These are phyloP conservation scores for Plasmodium reichenowi DNA, from an alignment of 169 alveolate species.

Conservation along the genomic window DNA sequence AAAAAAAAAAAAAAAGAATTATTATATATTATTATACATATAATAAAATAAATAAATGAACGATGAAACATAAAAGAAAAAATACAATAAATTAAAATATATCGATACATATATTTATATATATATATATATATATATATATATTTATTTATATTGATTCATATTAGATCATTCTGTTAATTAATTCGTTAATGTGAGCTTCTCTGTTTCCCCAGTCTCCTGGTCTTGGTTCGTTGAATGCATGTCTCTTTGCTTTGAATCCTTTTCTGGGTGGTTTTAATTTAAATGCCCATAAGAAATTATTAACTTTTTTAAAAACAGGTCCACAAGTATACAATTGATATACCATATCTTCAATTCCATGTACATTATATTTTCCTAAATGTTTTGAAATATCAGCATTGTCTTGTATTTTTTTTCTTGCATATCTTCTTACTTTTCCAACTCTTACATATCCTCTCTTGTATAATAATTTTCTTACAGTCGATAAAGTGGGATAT, in stretches of 20 bases:
- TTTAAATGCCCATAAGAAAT: slow-evolving; percentile 99
- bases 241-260: slow-evolving; percentile 97
- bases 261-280: slow-evolving; percentile 98
- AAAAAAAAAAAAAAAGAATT: background rate
- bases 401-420: slow-evolving; percentile 82
- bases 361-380: slow-evolving; percentile 87
- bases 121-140: background rate
- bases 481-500: slow-evolving; percentile 95
- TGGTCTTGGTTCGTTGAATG: slow-evolving; percentile 96
- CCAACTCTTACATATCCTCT: slow-evolving; percentile 96
- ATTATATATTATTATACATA: background rate
- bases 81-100: background rate
- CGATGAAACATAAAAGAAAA: background rate
- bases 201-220: slow-evolving; percentile 95
- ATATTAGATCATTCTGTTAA: slow-evolving; percentile 82
- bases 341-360: slow-evolving; percentile 98
- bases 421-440: slow-evolving; percentile 85
- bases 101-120: background rate
- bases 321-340: slow-evolving; percentile 99
- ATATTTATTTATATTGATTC: background rate
- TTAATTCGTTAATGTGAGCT: slow-evolving; percentile 87
- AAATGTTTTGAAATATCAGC: slow-evolving; percentile 80
- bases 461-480: slow-evolving; percentile 97
- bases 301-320: slow-evolving; percentile 98
- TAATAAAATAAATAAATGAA: background rate